Evolutionary conservation across 1,284 basidiomycete species (phyloP), one percentile per base, ranked within the genome.

Genomic region (Cryptococcus sp.): DNA sequence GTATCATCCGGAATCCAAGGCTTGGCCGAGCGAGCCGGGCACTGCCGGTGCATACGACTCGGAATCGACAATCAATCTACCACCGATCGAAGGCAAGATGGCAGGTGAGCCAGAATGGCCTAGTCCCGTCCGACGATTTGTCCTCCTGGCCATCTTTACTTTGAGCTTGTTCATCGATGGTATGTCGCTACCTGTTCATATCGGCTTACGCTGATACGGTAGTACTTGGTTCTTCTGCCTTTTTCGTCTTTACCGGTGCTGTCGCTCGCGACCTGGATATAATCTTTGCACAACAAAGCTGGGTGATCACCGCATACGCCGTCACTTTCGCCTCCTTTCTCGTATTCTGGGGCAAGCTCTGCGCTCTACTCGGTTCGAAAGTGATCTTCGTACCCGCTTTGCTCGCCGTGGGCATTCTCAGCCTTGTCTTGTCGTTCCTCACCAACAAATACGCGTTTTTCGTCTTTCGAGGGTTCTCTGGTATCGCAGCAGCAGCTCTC

Each of bases 361-460:
- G 62, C 12, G 69, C 69, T 45, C 53, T 69, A 2, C 66, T 63
- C 48, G 62, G 59, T 1, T 58, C 69, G 12, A 68, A 64, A 43
- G 48, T 52, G 1, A 65, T 69, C 33, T 68, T 71, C 53, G 39
- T 45, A 3, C 59, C 41, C 7, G 60, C 56, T 28, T 58, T 65
- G 48, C 9, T 58, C 22, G 43, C 34, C 33, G 53, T 60, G 5
- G 65, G 60, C 22, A 3, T 57, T 3, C 43, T 62, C 39, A 54
- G 37, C 37, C 47, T 64, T 25, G 47, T 57, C 48, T 59, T 59
- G 35, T 57, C 57, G 1, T 59, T 66, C 48, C 49, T 59, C 5
- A 48, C 56, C 2, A 50, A 62, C 24, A 50, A 58, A 39, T 56
- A 52, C 26, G 36, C 49, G 14, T 51, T 41, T 24, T 51, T 31